Conservation (phyloP, 176 grass and related monocot genomes). For the Oropetium thomaeum region DNA sequence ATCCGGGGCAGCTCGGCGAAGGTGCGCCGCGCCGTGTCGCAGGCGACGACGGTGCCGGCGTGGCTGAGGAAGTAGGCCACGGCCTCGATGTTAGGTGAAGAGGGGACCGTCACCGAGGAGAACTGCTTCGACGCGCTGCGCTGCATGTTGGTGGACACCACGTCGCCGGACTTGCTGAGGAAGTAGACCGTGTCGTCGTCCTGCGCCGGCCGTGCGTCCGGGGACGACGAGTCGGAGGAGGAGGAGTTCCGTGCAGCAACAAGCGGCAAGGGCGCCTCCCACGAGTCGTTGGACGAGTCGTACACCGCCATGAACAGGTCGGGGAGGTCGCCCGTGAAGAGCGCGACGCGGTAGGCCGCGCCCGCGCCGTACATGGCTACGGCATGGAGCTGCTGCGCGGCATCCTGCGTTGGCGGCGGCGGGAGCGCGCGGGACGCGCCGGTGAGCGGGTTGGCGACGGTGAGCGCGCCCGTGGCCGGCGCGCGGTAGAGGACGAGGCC, state of each 20-base stretch:
- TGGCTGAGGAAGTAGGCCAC: constrained; percentile 71
- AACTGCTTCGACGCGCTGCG: constrained; percentile 77
- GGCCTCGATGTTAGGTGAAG: constrained; percentile 11
- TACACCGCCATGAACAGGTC: constrained; percentile 59
- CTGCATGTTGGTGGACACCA: constrained; percentile 87
- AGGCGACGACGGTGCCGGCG: constrained; percentile 67
- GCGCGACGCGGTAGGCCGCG: constrained; percentile 44
- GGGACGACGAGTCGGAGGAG: not conserved
- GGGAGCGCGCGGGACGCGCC: constrained; percentile 60
- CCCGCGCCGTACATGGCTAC: constrained; percentile 55
- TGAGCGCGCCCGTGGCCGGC: constrained; percentile 34
- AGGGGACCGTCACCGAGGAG: constrained; percentile 47
- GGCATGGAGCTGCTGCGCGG: constrained; percentile 42
- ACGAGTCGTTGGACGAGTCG: constrained; percentile 41
- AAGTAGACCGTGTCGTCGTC: constrained; percentile 64
- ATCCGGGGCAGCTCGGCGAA: constrained; percentile 63
- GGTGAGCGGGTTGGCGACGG: constrained; percentile 71
- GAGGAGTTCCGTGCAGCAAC: constrained; percentile 10
- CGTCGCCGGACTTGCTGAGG: constrained; percentile 82
- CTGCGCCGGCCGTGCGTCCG: not conserved
- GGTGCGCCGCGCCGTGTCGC: constrained; percentile 50
- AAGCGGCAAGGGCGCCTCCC: constrained; percentile 47
- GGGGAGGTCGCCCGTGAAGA: constrained; percentile 55
- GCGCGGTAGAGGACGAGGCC: constrained; percentile 76
- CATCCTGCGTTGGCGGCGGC: not conserved